Conservation (phyloP, 2,329 filamentous ascomycete genomes). For the Fusarium tricinctum region DNA sequence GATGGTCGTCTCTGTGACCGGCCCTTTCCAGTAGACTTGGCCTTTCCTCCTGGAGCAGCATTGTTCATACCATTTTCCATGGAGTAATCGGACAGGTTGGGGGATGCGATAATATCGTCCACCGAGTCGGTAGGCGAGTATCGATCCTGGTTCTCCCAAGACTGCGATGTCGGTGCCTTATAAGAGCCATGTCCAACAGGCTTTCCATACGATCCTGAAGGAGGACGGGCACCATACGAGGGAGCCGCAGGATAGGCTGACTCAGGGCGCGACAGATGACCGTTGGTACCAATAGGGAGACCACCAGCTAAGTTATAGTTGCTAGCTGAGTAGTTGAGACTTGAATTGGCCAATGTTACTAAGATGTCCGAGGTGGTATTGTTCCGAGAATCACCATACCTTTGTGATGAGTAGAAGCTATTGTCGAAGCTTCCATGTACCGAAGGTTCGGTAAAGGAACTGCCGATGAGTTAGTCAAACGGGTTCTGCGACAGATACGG, state of each 20-base stretch:
- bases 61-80: conserved; percentile 65
- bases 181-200: conserved; percentile 55
- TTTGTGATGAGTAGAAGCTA: conserved; percentile 55
- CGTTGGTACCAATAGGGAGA: conserved; percentile 52
- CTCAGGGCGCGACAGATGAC: conserved; percentile 58
- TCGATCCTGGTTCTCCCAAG: conserved; percentile 64
- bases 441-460: conserved; percentile 53
- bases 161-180: conserved; percentile 58
- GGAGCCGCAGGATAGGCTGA: conserved; percentile 57
- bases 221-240: conserved; percentile 59
- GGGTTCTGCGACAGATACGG: conserved; percentile 9
- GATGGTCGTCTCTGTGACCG: conserved; percentile 77
- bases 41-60: conserved; percentile 58
- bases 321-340: conserved; percentile 59
- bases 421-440: conserved; percentile 55
- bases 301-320: conserved; percentile 51
- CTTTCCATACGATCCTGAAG: conserved; percentile 57
- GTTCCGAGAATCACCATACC: conserved; percentile 53
- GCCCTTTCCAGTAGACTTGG: conserved; percentile 63
- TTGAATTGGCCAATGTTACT: conserved; percentile 57
- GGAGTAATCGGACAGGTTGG: conserved; percentile 72
- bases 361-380: conserved; percentile 37
- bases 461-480: conserved; percentile 49
- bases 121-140: conserved; percentile 71
- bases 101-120: conserved; percentile 70